phyloP scores from a whole-genome alignment of 108 stramenopile species.

The Pseudonitzschia pungens region DNA sequence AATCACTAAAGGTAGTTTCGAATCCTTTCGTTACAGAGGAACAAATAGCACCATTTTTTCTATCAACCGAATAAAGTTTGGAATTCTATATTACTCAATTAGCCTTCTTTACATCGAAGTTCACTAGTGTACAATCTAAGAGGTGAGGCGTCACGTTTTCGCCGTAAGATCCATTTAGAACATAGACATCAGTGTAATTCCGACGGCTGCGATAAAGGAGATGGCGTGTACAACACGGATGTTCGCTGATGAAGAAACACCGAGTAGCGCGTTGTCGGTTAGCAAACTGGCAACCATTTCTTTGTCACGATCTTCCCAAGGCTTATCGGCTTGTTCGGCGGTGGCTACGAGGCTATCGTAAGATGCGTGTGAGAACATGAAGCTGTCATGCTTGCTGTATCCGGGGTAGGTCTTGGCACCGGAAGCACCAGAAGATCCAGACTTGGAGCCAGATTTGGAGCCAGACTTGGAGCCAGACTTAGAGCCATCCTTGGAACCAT shows the following conservation, averaged over 20 bases:
- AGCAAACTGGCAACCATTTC: neutral
- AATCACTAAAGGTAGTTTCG: too few relatives aligned
- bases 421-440: neutral
- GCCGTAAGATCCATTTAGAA: too few relatives aligned
- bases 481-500: neutral
- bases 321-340: neutral
- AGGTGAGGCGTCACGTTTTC: too few relatives aligned
- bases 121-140: too few relatives aligned
- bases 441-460: neutral
- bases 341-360: neutral
- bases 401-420: neutral
- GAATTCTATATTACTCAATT: too few relatives aligned
- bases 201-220: neutral
- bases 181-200: neutral
- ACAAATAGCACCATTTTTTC: too few relatives aligned
- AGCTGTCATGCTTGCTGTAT: neutral
- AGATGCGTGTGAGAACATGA: neutral
- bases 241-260: neutral
- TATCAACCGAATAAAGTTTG: too few relatives aligned
- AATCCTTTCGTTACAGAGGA: too few relatives aligned
- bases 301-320: neutral
- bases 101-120: too few relatives aligned
- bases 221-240: neutral
- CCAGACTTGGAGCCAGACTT: neutral
- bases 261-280: neutral